Base-by-base conservation (phyloP, 2,329 filamentous ascomycete species). In the Aspergillus pseudoglaucus region DNA sequence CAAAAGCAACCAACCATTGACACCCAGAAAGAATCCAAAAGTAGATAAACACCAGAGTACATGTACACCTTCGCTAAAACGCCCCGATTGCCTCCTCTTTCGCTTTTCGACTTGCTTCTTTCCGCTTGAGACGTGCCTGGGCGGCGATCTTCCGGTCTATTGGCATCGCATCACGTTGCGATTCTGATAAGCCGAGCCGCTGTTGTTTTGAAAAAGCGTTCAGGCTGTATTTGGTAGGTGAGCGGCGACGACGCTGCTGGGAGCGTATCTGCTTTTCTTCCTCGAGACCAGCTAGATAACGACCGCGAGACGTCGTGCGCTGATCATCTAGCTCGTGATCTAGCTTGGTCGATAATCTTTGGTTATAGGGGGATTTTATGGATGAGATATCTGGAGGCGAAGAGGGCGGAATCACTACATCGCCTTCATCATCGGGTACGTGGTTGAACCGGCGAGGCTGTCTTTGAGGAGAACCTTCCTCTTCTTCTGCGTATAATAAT, bases 131-230 rank as follows among this genome's bases (percentile, higher is more conserved):
- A 33, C 67, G 59, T n/a, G 61, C 64, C 47, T 64, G 59, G 3
- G 68, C 67, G 8, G 63, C 63, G 3, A 65, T 56, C 45, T 59
- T 45, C 18, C 67, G 60, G 25, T 71, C 68, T 2, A 64, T 48
- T 4, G 64, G 53, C 9, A 68, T 50, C 4, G 51, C 46, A 20
- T 63, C 61, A 9, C 57, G 54, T 20, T 56, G 55, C 7, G 58
- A 14, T 47, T 56, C 53, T 15, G 53, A 45, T 3, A 62, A 44
- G 2, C 54, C 60, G 15, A 58, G 53, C 37, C 55, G 48, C 49
- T 8, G 52, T 42, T 22, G 17, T 37, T 18, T 37, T 17, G 33
- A 56, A n/a, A 63, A 45, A 4, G 61, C 54, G 44, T 66, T 62
- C 23, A 66, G 54, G 18, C 55, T 61, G 25, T 61, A 65, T 47